Conservation (phyloP, 306 rosid genomes). For the Psophocarpus tetragonolobus region DNA sequence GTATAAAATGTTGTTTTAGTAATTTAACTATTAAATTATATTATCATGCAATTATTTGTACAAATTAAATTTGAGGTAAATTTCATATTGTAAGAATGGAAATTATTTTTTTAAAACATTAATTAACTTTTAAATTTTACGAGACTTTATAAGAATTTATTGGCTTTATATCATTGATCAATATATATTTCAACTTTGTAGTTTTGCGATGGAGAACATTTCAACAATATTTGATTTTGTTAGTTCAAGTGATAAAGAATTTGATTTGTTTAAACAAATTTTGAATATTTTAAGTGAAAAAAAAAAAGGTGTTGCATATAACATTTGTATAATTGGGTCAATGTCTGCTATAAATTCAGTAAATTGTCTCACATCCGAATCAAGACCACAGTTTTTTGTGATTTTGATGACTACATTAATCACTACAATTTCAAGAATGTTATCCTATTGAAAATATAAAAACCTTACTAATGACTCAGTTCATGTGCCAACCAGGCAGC, state of each 20-base stretch:
- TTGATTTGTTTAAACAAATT: neutral
- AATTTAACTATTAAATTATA: neutral
- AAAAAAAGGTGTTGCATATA: neutral
- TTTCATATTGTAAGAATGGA: neutral
- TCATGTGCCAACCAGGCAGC: constrained; percentile 21
- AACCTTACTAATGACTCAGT: constrained; percentile 1
- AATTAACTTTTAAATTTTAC: neutral
- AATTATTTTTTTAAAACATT: neutral
- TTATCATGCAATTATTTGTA: neutral
- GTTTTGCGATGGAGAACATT: neutral
- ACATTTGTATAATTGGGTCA: neutral
- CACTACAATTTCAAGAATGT: constrained; percentile 16
- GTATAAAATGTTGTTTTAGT: too few relatives aligned
- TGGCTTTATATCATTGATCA: neutral
- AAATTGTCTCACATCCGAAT: neutral
- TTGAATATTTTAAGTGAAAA: neutral
- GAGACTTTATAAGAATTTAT: neutral
- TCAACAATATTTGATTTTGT: too few relatives aligned
- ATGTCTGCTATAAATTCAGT: too few relatives aligned
- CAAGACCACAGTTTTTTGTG: constrained; percentile 28
- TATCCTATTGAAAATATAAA: constrained; percentile 1
- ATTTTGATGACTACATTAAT: constrained; percentile 23
- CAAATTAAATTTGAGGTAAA: neutral
- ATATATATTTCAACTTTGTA: neutral
- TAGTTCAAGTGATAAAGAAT: neutral